These are phyloP conservation scores for Tuber magnatum DNA, from an alignment of 495 filamentous ascomycete genomes.

Conservation along the genomic window DNA sequence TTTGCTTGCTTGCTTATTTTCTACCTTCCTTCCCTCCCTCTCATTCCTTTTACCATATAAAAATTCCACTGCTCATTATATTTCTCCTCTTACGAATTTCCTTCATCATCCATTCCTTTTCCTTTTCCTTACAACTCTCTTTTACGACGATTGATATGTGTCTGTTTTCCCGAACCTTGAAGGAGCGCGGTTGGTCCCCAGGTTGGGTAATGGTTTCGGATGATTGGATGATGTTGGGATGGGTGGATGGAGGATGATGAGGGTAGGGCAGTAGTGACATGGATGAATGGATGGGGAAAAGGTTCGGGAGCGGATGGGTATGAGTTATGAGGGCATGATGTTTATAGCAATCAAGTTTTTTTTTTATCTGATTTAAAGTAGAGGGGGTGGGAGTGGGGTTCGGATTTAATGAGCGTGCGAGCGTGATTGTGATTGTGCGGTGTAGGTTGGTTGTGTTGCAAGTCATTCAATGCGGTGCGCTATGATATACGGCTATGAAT, in stretches of 20 bases:
- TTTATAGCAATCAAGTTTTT: neutral
- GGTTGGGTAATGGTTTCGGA: neutral
- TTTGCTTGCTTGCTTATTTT: neutral
- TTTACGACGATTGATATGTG: slow-evolving; percentile 1
- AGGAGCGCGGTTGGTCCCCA: neutral
- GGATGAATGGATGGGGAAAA: neutral
- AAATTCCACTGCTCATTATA: neutral
- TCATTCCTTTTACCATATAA: neutral
- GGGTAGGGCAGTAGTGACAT: neutral
- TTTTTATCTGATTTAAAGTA: neutral
- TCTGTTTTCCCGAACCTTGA: slow-evolving; percentile 2
- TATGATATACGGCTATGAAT: no score
- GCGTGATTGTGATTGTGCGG: neutral
- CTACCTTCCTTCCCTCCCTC: neutral
- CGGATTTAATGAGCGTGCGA: neutral
- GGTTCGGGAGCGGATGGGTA: slow-evolving; percentile 2
- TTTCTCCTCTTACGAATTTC: neutral
- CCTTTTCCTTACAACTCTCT: neutral
- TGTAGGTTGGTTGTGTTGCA: neutral
- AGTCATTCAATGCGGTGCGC: no score
- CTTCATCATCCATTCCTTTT: neutral
- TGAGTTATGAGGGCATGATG: slow-evolving; percentile 1
- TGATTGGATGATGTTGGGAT: slow-evolving; percentile 1
- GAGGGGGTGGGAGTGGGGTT: neutral
- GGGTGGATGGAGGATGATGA: neutral